Evolutionary conservation across 768 basidiomycete genomes (phyloP).

Genomic region (Pleurotus giganteus): DNA sequence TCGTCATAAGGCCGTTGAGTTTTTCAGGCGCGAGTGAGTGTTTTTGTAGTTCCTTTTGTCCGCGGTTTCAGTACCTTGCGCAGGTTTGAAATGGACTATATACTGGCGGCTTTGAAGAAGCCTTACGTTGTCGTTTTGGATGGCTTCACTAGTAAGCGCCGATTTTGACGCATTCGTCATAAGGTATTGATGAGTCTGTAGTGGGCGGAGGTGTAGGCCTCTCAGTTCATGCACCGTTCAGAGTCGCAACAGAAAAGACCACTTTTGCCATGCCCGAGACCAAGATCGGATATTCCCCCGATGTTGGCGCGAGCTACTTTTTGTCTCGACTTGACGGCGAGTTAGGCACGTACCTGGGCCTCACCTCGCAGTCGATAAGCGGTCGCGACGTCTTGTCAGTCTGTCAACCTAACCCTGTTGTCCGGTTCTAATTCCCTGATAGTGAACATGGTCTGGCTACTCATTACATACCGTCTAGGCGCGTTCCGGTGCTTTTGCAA

Average conservation of each 20-base stretch:
- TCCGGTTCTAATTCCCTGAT: conserved; percentile 7
- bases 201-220: conserved; percentile 98
- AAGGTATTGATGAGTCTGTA: conserved; percentile 26
- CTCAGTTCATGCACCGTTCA: conserved; percentile 77
- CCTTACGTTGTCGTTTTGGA: conserved; percentile 93
- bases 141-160: conserved; percentile 80
- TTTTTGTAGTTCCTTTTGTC: conserved; percentile 13
- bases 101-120: conserved; percentile 68
- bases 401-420: conserved; percentile 1
- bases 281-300: conserved; percentile 86
- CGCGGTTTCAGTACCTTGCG: conserved; percentile 12
- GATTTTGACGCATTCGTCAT: conserved; percentile 11
- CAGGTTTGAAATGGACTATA: conserved; percentile 81
- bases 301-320: conserved; percentile 92
- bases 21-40: conserved; percentile 87
- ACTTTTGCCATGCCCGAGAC: conserved; percentile 96
- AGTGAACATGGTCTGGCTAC: conserved; percentile 94
- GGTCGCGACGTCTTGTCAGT: conserved; percentile 89
- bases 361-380: conserved; percentile 70
- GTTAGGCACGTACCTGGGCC: conserved; percentile 88
- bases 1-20: conserved; percentile 67
- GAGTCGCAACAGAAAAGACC: conserved; percentile 93
- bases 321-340: conserved; percentile 88
- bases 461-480: conserved; percentile 81
- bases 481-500: conserved; percentile 68